A percentile compares a stretch with the other conserved stretches of the same genome.
These are phyloP conservation scores for Rhizomucor miehei DNA, from an alignment of 371 early-diverging fungal genomes.

Conservation along the genomic window DNA sequence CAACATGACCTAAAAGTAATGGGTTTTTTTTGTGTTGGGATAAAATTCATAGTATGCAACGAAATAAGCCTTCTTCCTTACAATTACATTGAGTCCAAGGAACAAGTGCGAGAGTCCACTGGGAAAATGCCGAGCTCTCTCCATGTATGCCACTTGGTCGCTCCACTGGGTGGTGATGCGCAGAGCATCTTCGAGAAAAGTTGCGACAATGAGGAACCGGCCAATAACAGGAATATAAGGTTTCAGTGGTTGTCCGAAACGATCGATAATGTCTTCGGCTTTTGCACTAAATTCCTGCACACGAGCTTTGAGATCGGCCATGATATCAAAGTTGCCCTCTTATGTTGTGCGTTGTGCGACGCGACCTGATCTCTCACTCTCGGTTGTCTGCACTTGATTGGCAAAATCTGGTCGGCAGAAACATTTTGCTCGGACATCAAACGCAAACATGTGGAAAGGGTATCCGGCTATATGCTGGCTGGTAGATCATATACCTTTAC, in stretches of 20 bases:
- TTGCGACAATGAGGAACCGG: constrained; percentile 88
- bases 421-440: no score
- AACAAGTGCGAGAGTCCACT: constrained; percentile 73
- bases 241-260: constrained; percentile 73
- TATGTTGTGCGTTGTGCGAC: no score
- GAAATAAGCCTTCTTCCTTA: constrained; percentile 21
- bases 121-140: constrained; percentile 72
- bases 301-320: constrained; percentile 18
- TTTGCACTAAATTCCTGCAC: constrained; percentile 15
- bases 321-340: background rate
- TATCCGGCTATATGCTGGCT: no score
- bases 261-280: constrained; percentile 50
- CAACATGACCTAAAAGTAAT: constrained; percentile 57
- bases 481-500: no score
- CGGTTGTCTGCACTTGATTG: no score
- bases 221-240: constrained; percentile 85
- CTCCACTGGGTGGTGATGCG: constrained; percentile 84
- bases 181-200: constrained; percentile 90
- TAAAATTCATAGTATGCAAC: background rate
- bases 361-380: no score
- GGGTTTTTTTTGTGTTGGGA: background rate
- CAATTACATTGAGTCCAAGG: constrained; percentile 69
- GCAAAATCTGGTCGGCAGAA: no score
- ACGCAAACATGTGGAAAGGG: no score
- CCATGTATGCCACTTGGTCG: constrained; percentile 81